phyloP scores from a whole-genome alignment of 176 grass and related monocot genomes.

The Bromus sterilis region DNA sequence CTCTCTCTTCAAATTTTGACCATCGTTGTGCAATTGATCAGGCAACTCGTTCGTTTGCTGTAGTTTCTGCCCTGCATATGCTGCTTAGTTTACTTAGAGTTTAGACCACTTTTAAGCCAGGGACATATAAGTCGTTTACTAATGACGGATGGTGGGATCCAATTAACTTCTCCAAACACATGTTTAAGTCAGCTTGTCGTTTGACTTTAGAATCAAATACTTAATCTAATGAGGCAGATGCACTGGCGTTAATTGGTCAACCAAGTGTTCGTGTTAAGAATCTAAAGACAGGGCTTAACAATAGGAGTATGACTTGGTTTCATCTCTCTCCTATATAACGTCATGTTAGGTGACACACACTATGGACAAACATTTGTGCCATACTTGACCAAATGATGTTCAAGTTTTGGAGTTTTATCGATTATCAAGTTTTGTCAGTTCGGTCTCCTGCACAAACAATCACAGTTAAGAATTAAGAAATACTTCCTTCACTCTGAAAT shows the following conservation, averaged over 20 bases:
- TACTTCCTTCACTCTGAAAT: too few species aligned
- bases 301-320: constrained; percentile 8
- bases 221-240: background rate
- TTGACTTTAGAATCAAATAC: background rate
- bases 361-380: background rate
- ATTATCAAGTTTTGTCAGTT: too few species aligned
- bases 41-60: background rate
- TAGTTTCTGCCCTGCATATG: background rate
- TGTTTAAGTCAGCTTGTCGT: constrained; percentile 15
- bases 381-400: background rate
- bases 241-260: constrained; percentile 12
- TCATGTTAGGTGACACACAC: background rate
- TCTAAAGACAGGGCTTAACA: constrained; percentile 1
- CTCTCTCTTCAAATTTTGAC: constrained; percentile 27
- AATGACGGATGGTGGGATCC: constrained; percentile 15
- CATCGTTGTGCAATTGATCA: constrained; percentile 21
- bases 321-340: background rate
- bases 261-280: constrained; percentile 22
- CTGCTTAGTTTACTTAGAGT: background rate
- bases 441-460: too few species aligned
- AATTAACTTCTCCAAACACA: background rate
- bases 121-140: constrained; percentile 10
- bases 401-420: background rate
- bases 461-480: too few species aligned
- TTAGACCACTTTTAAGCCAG: constrained; percentile 9